These are phyloP conservation scores for Hyaloperonospora brassicae DNA, from an alignment of 352 stramenopile species.

Conservation along the genomic window DNA sequence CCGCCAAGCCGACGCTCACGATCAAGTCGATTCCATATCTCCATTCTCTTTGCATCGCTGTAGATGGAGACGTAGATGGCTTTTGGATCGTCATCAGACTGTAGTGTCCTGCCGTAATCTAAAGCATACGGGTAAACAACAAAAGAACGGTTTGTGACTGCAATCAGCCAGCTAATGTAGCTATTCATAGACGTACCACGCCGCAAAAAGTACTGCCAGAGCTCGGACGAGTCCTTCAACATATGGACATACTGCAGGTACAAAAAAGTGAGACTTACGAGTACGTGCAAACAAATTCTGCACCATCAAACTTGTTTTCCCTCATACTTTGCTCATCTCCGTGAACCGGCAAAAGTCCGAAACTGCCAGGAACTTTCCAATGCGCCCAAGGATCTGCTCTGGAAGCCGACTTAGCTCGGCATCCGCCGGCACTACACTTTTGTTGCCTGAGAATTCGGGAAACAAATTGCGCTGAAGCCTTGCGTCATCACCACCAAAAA, in stretches of 20 bases:
- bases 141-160: neutral
- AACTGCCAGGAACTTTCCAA: no score
- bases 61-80: constrained; percentile 18
- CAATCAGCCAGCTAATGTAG: neutral
- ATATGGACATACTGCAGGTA: constrained; percentile 26
- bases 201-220: constrained; percentile 29
- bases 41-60: constrained; percentile 12
- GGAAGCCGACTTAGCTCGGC: constrained; percentile 23
- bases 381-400: no score
- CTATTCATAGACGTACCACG: constrained; percentile 16
- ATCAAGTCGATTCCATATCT: constrained; percentile 9
- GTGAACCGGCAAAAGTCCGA: no score
- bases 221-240: constrained; percentile 11
- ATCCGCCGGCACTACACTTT: constrained; percentile 11
- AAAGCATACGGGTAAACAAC: neutral
- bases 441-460: constrained; percentile 18
- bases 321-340: no score
- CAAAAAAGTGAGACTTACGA: constrained; percentile 1
- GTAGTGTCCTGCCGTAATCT: no score
- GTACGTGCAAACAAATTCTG: no score
- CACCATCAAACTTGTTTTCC: no score
- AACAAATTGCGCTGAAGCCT: constrained; percentile 43
- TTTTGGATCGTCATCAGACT: constrained; percentile 8
- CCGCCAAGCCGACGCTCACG: constrained; percentile 6
- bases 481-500: neutral